Conservation (phyloP, 305 asterid species). For the Fraxinus floribunda region DNA sequence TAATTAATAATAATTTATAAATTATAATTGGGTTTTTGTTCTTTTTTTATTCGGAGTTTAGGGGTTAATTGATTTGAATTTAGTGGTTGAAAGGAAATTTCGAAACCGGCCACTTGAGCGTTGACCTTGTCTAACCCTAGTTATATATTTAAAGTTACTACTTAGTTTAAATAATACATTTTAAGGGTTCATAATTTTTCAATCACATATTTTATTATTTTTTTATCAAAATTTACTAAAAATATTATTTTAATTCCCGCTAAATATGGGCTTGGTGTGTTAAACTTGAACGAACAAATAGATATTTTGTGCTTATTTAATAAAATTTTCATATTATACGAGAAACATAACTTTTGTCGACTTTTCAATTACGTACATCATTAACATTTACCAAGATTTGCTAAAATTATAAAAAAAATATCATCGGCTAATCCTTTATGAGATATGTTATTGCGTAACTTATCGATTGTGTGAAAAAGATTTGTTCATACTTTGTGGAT, state of each 20-base stretch:
- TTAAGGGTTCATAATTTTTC: too few relatives aligned
- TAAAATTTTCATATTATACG: not conserved
- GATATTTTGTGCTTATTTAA: not conserved
- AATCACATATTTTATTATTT: too few relatives aligned
- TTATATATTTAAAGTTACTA: not conserved
- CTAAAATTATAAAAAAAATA: not conserved
- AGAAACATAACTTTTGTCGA: not conserved
- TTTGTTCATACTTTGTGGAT: not conserved
- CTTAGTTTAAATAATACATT: too few relatives aligned
- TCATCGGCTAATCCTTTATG: not conserved
- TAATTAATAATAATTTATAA: not conserved
- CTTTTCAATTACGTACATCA: not conserved
- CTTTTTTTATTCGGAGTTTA: too few relatives aligned
- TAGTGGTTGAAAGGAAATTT: not conserved
- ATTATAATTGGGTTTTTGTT: too few relatives aligned
- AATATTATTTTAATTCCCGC: too few relatives aligned
- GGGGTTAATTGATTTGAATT: not conserved
- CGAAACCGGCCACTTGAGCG: not conserved
- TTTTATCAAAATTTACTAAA: too few relatives aligned
- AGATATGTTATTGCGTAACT: not conserved
- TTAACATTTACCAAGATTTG: not conserved
- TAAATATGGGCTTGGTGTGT: not conserved
- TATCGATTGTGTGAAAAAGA: not conserved
- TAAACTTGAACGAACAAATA: not conserved
- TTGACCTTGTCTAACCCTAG: not conserved